These are phyloP conservation scores for Solanum lignicaule DNA, from an alignment of 257 asterid species.

Conservation along the genomic window DNA sequence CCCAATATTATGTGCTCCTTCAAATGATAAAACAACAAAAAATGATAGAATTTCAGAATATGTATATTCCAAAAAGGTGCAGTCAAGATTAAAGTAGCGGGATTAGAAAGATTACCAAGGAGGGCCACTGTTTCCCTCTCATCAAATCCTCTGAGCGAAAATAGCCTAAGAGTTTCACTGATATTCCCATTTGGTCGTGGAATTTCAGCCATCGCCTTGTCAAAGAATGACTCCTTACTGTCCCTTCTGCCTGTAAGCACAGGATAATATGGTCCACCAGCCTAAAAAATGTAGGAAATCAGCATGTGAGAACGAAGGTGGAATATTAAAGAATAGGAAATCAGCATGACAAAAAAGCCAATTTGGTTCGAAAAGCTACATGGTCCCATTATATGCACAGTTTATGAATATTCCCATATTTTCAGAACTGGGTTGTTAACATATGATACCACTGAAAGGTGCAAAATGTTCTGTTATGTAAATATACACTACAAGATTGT, in stretches of 20 bases:
- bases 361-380: not conserved
- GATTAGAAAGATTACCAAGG: constrained; percentile 10
- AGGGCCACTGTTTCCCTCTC: constrained; percentile 22
- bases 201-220: constrained; percentile 16
- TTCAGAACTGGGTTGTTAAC: not conserved
- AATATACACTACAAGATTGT: not conserved
- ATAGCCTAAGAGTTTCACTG: constrained; percentile 11
- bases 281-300: constrained; percentile 4
- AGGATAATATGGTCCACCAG: constrained; percentile 30
- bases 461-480: not conserved
- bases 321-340: not conserved
- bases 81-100: not conserved
- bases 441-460: not conserved
- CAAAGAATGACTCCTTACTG: constrained; percentile 9
- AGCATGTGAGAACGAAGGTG: not conserved
- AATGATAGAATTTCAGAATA: not conserved
- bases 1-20: constrained; percentile 25
- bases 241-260: constrained; percentile 24
- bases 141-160: constrained; percentile 16
- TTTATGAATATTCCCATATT: not conserved
- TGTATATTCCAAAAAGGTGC: not conserved
- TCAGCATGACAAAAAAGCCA: not conserved
- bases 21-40: not conserved
- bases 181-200: constrained; percentile 18
- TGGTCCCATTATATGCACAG: not conserved